phyloP scores from a whole-genome alignment of 1,284 basidiomycete species.

The Papiliotrema nemorosa region DNA sequence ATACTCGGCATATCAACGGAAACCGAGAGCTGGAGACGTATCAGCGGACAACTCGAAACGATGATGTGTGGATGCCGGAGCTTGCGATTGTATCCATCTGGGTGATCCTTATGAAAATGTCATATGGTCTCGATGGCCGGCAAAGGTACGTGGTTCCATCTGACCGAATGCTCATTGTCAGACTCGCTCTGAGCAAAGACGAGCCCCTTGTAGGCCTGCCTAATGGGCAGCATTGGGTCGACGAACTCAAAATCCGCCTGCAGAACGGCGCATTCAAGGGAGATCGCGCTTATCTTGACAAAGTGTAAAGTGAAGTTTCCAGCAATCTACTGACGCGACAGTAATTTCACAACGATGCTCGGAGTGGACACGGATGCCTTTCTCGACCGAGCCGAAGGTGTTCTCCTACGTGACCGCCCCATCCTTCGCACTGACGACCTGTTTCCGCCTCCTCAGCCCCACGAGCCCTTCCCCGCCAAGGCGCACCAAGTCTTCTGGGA shows the following conservation, averaged over 20 bases:
- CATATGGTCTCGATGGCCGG: conserved; percentile 75
- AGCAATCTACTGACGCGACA: conserved; percentile 3
- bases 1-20: neutral
- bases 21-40: conserved; percentile 10
- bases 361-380: conserved; percentile 33
- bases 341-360: conserved; percentile 27
- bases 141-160: conserved; percentile 53
- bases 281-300: conserved; percentile 12
- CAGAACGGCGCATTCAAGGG: conserved; percentile 27
- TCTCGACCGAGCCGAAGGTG: conserved; percentile 24
- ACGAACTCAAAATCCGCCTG: conserved; percentile 44
- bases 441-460: neutral
- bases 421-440: neutral
- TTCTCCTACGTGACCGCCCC: conserved; percentile 30
- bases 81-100: conserved; percentile 63
- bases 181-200: conserved; percentile 10
- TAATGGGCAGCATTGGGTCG: conserved; percentile 56
- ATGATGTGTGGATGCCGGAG: conserved; percentile 63
- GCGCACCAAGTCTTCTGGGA: neutral
- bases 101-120: conserved; percentile 72
- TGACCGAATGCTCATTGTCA: conserved; percentile 10
- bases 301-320: conserved; percentile 16
- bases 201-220: conserved; percentile 62
- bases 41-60: conserved; percentile 16
- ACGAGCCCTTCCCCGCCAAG: neutral